These are phyloP conservation scores for Pleurozium schreberi DNA, from an alignment of 225 moss, liverwort and hornwort species.

Conservation along the genomic window DNA sequence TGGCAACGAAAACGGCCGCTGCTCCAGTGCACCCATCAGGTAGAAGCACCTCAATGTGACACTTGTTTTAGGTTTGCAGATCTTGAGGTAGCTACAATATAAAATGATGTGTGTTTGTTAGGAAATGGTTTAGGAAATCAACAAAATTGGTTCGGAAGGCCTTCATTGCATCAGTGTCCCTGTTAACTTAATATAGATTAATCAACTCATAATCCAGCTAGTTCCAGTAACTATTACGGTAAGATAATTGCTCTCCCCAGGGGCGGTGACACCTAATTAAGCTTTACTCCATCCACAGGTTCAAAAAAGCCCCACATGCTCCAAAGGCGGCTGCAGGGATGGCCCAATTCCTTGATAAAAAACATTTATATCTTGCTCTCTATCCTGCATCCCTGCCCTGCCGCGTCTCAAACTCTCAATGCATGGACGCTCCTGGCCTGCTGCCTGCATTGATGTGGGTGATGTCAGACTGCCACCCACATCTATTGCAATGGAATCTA, in stretches of 20 bases:
- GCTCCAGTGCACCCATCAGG: no score
- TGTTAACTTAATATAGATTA: constrained; percentile 2
- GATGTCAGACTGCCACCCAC: not conserved
- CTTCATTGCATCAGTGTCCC: not conserved
- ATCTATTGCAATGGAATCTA: constrained; percentile 5
- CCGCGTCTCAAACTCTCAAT: not conserved
- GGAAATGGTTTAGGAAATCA: no score
- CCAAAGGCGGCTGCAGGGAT: constrained; percentile 16
- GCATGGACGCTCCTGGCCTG: not conserved
- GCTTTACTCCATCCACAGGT: not conserved
- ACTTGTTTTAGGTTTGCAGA: no score
- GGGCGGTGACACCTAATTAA: constrained; percentile 14
- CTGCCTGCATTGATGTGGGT: not conserved
- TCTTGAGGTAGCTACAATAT: no score
- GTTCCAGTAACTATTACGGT: not conserved
- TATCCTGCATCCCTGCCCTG: not conserved
- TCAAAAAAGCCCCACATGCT: constrained; percentile 4
- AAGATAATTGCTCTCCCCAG: not conserved
- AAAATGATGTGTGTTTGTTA: no score
- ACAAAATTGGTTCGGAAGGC: no score
- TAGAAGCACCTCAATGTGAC: no score
- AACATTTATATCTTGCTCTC: not conserved
- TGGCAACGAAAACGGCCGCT: not conserved
- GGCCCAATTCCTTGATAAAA: not conserved
- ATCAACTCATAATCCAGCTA: not conserved